Evolutionary conservation across 129 eudicot species (phyloP).

Genomic region (Apium graveolens): DNA sequence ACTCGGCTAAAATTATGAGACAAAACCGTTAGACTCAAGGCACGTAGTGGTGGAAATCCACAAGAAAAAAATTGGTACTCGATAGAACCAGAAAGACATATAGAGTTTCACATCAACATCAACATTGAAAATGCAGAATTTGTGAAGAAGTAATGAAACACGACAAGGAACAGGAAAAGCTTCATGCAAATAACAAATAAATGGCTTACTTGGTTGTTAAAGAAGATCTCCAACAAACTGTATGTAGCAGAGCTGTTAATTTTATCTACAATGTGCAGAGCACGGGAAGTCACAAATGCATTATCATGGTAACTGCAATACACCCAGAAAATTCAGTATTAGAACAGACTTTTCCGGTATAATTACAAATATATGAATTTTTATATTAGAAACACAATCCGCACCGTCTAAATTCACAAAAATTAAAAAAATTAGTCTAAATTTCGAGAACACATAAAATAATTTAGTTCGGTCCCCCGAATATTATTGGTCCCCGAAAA

Average conservation of each 20-base stretch:
- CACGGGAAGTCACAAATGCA: conserved; percentile 72
- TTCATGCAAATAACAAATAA: not conserved
- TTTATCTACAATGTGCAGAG: conserved; percentile 61
- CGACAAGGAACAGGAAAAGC: not conserved
- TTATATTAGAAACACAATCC: too few relatives aligned
- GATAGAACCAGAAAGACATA: not conserved
- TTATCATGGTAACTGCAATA: conserved; percentile 83
- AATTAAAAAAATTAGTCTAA: too few relatives aligned
- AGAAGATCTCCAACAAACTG: conserved; percentile 53
- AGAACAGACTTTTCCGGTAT: not conserved
- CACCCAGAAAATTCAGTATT: not conserved
- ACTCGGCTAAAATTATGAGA: not conserved
- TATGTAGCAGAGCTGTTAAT: conserved; percentile 62
- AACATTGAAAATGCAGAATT: not conserved
- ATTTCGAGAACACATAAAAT: too few relatives aligned
- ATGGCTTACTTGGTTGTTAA: conserved; percentile 52
- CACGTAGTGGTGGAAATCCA: not conserved
- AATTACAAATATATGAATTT: too few relatives aligned
- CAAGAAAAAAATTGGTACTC: not conserved
- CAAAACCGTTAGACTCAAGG: not conserved
- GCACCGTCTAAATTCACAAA: too few relatives aligned
- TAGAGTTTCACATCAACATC: not conserved
- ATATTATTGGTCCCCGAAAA: too few relatives aligned
- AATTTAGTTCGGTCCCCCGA: too few relatives aligned
- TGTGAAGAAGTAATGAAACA: not conserved